phyloP scores from a whole-genome alignment of 2,329 filamentous ascomycete species.

The Nemania sp. region DNA sequence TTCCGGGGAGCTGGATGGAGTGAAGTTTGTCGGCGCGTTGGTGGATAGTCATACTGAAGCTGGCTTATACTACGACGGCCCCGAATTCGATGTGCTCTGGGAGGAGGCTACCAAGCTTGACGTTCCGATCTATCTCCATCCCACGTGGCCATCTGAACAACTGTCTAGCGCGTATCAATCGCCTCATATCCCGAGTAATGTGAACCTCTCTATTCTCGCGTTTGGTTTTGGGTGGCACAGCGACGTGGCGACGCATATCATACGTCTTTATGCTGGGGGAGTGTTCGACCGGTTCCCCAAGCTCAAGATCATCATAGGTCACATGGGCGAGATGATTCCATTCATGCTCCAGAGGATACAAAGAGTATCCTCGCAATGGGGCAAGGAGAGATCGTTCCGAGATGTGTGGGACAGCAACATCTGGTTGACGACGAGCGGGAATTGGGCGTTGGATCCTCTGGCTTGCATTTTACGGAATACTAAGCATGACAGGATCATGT shows the following conservation, averaged over 20 bases:
- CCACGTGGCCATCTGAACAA: slow-evolving; percentile 43
- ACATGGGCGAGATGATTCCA: slow-evolving; percentile 55
- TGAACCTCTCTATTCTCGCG: slow-evolving; percentile 27
- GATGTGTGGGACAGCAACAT: slow-evolving; percentile 61
- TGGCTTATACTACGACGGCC: slow-evolving; percentile 40
- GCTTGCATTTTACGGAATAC: slow-evolving; percentile 50
- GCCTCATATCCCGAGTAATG: slow-evolving; percentile 42
- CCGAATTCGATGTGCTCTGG: slow-evolving; percentile 39
- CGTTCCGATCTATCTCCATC: slow-evolving; percentile 58
- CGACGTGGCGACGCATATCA: slow-evolving; percentile 43
- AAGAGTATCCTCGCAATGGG: slow-evolving; percentile 11
- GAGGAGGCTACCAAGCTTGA: slow-evolving; percentile 49
- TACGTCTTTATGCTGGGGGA: slow-evolving; percentile 36
- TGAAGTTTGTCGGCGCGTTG: slow-evolving; percentile 43
- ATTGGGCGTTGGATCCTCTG: slow-evolving; percentile 55
- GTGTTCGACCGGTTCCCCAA: slow-evolving; percentile 44
- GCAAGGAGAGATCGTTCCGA: slow-evolving; percentile 44
- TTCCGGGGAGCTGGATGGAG: slow-evolving; percentile 37
- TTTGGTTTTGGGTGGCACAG: slow-evolving; percentile 45
- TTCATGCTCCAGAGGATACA: slow-evolving; percentile 57
- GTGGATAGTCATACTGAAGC: slow-evolving; percentile 37
- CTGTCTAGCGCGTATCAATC: slow-evolving; percentile 40
- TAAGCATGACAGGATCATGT: slow-evolving; percentile 56
- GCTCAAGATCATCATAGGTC: slow-evolving; percentile 47
- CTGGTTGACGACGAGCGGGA: slow-evolving; percentile 61